Evolutionary conservation across 768 basidiomycete genomes (phyloP).

Genomic region (Suillus placidus): DNA sequence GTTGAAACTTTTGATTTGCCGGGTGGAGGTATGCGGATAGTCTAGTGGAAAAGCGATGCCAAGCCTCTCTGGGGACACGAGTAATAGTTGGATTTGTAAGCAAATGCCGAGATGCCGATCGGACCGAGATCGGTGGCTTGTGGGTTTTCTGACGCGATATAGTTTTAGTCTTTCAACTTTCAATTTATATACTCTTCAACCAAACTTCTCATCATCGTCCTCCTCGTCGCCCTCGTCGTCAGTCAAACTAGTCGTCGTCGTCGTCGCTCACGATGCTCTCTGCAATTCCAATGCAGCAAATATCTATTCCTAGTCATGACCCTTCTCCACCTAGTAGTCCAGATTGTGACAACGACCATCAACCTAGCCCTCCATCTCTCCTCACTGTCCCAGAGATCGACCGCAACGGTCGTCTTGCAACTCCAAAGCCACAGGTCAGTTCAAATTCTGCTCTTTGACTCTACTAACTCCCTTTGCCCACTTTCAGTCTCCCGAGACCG

Average conservation of each 20-base stretch:
- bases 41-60: neutral
- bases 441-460: neutral
- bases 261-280: conserved; percentile 35
- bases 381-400: conserved; percentile 10
- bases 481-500: conserved; percentile 1
- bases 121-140: conserved; percentile 11
- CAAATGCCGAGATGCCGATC: conserved; percentile 9
- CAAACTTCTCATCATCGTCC: neutral
- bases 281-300: conserved; percentile 39
- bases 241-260: neutral
- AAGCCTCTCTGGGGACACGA: neutral
- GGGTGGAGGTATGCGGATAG: neutral
- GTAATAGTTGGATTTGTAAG: neutral
- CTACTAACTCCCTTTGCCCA: conserved; percentile 14
- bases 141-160: conserved; percentile 1
- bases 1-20: neutral
- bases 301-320: conserved; percentile 17
- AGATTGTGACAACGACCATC: neutral
- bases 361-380: neutral
- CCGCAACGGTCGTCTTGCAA: conserved; percentile 15
- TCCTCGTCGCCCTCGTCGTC: conserved; percentile 13
- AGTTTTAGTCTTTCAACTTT: conserved; percentile 9
- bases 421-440: neutral
- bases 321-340: conserved; percentile 2
- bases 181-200: neutral